Conservation (phyloP, 2,329 filamentous ascomycete genomes). For the Saccharata proteae region DNA sequence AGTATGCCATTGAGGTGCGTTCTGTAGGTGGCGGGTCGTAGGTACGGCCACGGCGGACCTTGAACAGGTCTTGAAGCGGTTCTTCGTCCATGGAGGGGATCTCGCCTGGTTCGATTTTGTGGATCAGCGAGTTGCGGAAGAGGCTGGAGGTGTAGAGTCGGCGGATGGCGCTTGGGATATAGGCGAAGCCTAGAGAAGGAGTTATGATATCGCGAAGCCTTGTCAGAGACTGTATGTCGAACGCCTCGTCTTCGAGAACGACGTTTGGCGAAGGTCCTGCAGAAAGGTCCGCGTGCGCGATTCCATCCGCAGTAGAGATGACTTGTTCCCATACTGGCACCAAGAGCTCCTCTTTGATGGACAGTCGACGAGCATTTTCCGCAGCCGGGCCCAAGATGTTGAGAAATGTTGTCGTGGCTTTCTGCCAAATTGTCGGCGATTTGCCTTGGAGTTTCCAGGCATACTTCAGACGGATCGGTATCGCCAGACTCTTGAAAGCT, state of each 20-base stretch:
- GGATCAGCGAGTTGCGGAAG: slow-evolving; percentile 73
- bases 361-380: slow-evolving; percentile 25
- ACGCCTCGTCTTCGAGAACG: slow-evolving; percentile 52
- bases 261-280: slow-evolving; percentile 24
- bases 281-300: slow-evolving; percentile 27
- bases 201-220: slow-evolving; percentile 61
- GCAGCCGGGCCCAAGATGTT: slow-evolving; percentile 56
- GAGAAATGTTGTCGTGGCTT: slow-evolving; percentile 60
- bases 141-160: slow-evolving; percentile 61
- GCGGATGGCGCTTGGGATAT: slow-evolving; percentile 55
- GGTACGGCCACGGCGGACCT: slow-evolving; percentile 58
- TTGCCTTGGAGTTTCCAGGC: slow-evolving; percentile 60
- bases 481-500: slow-evolving; percentile 54
- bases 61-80: slow-evolving; percentile 51
- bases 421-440: slow-evolving; percentile 62
- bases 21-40: slow-evolving; percentile 51
- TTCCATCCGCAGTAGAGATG: slow-evolving; percentile 23
- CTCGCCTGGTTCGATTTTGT: slow-evolving; percentile 53
- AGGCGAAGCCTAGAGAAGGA: slow-evolving; percentile 54
- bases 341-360: slow-evolving; percentile 23
- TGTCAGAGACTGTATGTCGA: slow-evolving; percentile 67
- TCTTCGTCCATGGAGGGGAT: slow-evolving; percentile 36
- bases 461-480: slow-evolving; percentile 70
- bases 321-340: slow-evolving; percentile 52
- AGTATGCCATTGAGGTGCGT: slow-evolving; percentile 63